Percentiles rank a stretch among this genome's conserved stretches.
phyloP scores from a whole-genome alignment of 352 stramenopile species.

The Pythium angustatum region DNA sequence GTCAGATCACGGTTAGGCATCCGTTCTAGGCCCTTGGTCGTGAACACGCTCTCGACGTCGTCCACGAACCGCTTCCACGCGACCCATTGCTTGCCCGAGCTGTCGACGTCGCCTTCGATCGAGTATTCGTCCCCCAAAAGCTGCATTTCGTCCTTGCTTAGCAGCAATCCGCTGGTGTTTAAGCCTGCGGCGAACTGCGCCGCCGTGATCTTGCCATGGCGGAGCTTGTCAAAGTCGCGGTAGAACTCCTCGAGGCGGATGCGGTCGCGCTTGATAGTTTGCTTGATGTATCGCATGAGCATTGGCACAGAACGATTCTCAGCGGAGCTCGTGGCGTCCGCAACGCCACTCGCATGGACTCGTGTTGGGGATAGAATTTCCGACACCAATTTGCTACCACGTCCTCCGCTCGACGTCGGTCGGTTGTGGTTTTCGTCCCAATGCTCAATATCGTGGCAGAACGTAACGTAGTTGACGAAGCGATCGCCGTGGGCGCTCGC shows the following conservation, averaged over 20 bases:
- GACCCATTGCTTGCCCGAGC: slow-evolving; percentile 54
- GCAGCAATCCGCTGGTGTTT: slow-evolving; percentile 49
- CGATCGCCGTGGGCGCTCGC: slow-evolving; percentile 66
- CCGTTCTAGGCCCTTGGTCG: slow-evolving; percentile 68
- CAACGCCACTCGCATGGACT: slow-evolving; percentile 41
- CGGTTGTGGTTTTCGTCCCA: slow-evolving; percentile 47
- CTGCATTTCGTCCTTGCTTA: slow-evolving; percentile 60
- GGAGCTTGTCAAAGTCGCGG: slow-evolving; percentile 82
- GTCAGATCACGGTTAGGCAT: slow-evolving; percentile 58
- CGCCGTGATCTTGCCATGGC: slow-evolving; percentile 71
- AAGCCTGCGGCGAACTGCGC: slow-evolving; percentile 69
- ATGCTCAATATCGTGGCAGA: slow-evolving; percentile 78
- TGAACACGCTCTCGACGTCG: slow-evolving; percentile 83
- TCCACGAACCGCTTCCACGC: slow-evolving; percentile 81
- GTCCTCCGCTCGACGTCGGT: slow-evolving; percentile 42
- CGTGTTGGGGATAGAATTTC: slow-evolving; percentile 63
- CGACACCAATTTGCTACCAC: slow-evolving; percentile 32
- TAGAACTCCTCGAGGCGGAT: slow-evolving; percentile 85
- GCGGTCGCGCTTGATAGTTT: slow-evolving; percentile 76
- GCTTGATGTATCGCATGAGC: slow-evolving; percentile 80
- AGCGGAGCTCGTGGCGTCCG: slow-evolving; percentile 31
- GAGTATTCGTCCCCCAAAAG: slow-evolving; percentile 61
- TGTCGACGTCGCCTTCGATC: slow-evolving; percentile 60
- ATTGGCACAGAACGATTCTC: slow-evolving; percentile 60
- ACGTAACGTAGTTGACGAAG: slow-evolving; percentile 86